Base-by-base conservation (phyloP, 768 basidiomycete genomes). In the Mycena vitilis region DNA sequence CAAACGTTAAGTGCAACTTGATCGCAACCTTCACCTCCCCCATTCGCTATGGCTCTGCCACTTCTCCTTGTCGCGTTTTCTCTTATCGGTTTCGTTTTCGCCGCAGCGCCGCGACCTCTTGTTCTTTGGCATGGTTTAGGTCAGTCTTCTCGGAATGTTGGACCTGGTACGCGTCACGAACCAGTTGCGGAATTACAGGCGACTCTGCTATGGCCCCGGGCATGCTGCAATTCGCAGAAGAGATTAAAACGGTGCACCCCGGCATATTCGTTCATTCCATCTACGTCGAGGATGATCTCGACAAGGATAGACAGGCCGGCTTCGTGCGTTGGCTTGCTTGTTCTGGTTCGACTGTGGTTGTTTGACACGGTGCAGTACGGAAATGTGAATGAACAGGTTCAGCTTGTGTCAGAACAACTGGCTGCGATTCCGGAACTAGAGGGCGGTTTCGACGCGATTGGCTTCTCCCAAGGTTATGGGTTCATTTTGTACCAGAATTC, bases 391-490 rank as follows among this genome's bases (percentile, higher is more conserved):
- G 83, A 87, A 7, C 95, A 96, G 74, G 73, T 96, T 5, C 85
- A 82, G 23, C 45, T 84, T 37, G 94, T 91, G 8, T 84, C 91
- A 16, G 81, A 84, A 36, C 92, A 95, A 75, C 80, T 96, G 5
- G 79, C 82, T 37, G 83, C 78, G 1, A 85, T 95, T 40, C 83
- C 88, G 1, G 89, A 95, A 73, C 85, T 96, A 18, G 68, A 81
- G 55, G 73, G 74, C 36, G 95, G 95, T 4, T 96, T 95, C 72
- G 94, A 95, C 75, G 95, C 92, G 18, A 89, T 96, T 59, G 95
- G 95, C 1, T 91, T 96, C 78, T 95, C 94, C 1, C 95, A 96
- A 86, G 94, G 91, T 84, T 22, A 48, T 37, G 20, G 5, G n/a
- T 16, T 58, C 13, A 30, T 22, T 30, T 13, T 51, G 60, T 13